Conservation (phyloP, 768 basidiomycete species). For the Podaxis sp. region DNA sequence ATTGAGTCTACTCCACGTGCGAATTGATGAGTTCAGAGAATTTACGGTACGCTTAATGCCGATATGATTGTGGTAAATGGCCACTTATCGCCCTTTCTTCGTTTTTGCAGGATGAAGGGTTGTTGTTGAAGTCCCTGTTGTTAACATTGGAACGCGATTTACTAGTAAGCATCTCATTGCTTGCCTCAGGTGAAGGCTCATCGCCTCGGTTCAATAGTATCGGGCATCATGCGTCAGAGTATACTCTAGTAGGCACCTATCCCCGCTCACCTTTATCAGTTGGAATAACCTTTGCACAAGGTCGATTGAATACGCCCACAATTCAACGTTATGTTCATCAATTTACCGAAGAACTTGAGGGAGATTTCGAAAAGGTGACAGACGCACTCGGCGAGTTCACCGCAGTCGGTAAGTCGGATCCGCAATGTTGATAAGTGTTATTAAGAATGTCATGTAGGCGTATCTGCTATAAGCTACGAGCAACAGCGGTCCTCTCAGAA, state of each 20-base stretch:
- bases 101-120: constrained; percentile 1
- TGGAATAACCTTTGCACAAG: background rate
- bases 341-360: constrained; percentile 3
- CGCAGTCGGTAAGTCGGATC: background rate
- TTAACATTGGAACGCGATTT: constrained; percentile 2
- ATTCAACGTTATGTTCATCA: constrained; percentile 12
- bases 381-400: constrained; percentile 1
- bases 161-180: background rate
- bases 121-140: background rate
- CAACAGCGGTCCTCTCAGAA: constrained; percentile 8
- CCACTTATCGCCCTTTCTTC: background rate
- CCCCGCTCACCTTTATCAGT: background rate
- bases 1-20: background rate
- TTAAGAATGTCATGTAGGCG: background rate
- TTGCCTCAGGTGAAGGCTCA: background rate
- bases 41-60: background rate
- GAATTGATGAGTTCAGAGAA: constrained; percentile 11
- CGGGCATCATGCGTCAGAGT: constrained; percentile 7
- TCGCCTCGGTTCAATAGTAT: background rate
- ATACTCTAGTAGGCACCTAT: background rate
- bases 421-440: background rate
- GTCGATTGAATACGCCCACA: constrained; percentile 6
- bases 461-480: constrained; percentile 5
- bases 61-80: too few relatives aligned
- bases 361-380: background rate